A percentile compares a stretch with the other conserved stretches of the same genome.
Conservation (phyloP, 352 stramenopile genomes). For the Nothophytophthora sp. region DNA sequence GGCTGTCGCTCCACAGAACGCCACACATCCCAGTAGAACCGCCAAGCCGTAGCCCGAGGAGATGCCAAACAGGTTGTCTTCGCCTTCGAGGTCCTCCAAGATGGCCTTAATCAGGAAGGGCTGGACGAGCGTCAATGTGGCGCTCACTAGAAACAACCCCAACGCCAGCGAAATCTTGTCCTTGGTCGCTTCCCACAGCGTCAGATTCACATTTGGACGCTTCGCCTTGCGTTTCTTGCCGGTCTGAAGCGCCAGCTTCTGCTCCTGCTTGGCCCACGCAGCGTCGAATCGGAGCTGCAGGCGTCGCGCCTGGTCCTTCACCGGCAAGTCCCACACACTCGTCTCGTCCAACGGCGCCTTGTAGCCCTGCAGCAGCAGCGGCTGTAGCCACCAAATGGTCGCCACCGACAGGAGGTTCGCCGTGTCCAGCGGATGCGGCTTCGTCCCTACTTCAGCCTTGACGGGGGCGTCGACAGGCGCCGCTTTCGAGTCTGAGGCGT, state of each 20-base stretch:
- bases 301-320: conserved; percentile 36
- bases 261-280: conserved; percentile 29
- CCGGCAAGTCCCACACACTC: conserved; percentile 43
- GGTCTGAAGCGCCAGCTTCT: background rate
- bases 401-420: conserved; percentile 43
- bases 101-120: conserved; percentile 68
- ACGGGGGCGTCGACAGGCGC: too few relatives aligned
- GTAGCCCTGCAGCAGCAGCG: conserved; percentile 37
- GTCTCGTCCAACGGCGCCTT: conserved; percentile 32
- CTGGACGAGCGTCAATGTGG: conserved; percentile 36
- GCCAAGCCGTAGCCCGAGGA: conserved; percentile 50
- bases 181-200: conserved; percentile 51
- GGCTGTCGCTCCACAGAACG: conserved; percentile 42
- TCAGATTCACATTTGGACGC: conserved; percentile 34
- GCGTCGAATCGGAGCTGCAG: conserved; percentile 47
- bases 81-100: conserved; percentile 40
- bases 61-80: conserved; percentile 42
- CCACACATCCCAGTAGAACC: conserved; percentile 29
- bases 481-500: background rate
- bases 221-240: too few relatives aligned
- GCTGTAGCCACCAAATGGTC: conserved; percentile 58
- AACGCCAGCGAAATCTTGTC: conserved; percentile 34
- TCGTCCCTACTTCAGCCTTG: background rate
- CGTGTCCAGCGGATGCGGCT: conserved; percentile 36
- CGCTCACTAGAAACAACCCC: conserved; percentile 38